A percentile compares a stretch with the other conserved stretches of the same genome.
Conservation (phyloP, 768 basidiomycete species). For the Polyporus arcularius region DNA sequence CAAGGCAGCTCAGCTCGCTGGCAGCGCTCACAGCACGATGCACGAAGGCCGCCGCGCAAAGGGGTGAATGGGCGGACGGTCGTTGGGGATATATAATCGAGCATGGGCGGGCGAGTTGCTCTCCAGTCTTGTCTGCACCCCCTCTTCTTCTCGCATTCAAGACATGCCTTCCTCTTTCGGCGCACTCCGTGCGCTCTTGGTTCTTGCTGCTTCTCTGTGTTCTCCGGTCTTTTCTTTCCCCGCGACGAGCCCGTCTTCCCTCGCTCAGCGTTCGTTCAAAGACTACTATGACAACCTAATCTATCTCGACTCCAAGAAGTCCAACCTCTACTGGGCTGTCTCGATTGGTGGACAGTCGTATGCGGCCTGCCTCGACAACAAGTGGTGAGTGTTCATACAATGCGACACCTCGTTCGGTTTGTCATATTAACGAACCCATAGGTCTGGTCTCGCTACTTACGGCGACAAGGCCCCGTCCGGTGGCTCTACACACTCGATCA, state of each 20-base stretch:
- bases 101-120: not conserved
- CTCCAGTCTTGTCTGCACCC: conserved; percentile 17
- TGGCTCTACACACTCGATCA: not conserved
- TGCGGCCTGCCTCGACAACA: conserved; percentile 11
- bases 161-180: conserved; percentile 16
- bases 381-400: conserved; percentile 6
- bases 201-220: conserved; percentile 6
- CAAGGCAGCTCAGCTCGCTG: conserved; percentile 2
- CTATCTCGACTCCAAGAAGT: conserved; percentile 11
- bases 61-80: not conserved
- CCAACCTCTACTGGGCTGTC: conserved; percentile 9
- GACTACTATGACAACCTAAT: conserved; percentile 13
- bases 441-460: conserved; percentile 8
- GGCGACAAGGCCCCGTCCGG: not conserved
- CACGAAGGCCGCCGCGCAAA: not conserved
- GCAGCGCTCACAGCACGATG: conserved; percentile 4
- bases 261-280: conserved; percentile 2
- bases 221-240: conserved; percentile 13
- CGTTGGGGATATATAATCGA: conserved; percentile 6
- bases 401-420: too few relatives aligned
- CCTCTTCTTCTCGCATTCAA: conserved; percentile 9
- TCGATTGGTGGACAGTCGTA: conserved; percentile 4
- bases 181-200: conserved; percentile 16
- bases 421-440: not conserved
- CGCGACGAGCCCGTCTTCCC: not conserved